Evolutionary conservation across 495 filamentous ascomycete species (phyloP).

Genomic region (Aspergillus steynii): DNA sequence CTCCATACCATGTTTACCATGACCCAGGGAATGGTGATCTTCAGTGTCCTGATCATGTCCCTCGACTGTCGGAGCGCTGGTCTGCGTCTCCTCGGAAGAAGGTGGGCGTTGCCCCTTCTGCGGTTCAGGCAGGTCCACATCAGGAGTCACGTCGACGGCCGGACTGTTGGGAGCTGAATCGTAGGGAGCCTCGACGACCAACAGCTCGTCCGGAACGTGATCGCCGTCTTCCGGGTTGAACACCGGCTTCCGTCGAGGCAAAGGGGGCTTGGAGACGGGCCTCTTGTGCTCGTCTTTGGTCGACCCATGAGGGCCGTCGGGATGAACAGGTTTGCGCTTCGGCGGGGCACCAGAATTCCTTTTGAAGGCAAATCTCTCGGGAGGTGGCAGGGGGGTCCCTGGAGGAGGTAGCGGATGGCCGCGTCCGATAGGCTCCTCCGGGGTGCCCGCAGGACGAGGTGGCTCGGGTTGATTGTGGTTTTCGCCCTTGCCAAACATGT

Average conservation of each 20-base stretch:
- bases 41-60: background rate
- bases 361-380: constrained; percentile 63
- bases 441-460: constrained; percentile 50
- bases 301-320: constrained; percentile 33
- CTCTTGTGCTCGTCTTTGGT: constrained; percentile 26
- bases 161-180: constrained; percentile 55
- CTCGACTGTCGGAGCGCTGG: background rate
- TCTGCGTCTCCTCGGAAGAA: background rate
- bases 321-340: constrained; percentile 58
- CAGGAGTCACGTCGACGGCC: constrained; percentile 28
- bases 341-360: constrained; percentile 57
- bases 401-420: constrained; percentile 56
- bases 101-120: background rate
- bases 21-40: background rate
- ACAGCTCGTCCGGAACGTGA: constrained; percentile 36
- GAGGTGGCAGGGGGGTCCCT: constrained; percentile 69
- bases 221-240: constrained; percentile 23
- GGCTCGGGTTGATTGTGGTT: constrained; percentile 29
- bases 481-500: constrained; percentile 63
- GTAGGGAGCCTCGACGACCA: constrained; percentile 53
- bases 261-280: constrained; percentile 29
- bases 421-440: constrained; percentile 69
- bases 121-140: constrained; percentile 8
- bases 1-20: constrained; percentile 14
- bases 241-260: constrained; percentile 40